Conservation (phyloP, 306 rosid species). For the Alnus glutinosa region DNA sequence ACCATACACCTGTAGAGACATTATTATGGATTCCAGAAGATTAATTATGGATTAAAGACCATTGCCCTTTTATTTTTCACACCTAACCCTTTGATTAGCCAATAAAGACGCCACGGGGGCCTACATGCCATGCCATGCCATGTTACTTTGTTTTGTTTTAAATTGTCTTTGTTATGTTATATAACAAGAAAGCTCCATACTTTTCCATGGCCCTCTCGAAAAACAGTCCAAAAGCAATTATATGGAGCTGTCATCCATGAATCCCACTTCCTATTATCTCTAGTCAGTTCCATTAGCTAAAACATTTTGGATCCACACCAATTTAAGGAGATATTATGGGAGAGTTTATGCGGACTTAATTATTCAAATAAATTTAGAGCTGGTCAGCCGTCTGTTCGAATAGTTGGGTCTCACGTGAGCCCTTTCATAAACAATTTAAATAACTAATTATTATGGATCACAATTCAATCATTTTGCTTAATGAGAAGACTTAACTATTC, state of each 20-base stretch:
- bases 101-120: conserved; percentile 16
- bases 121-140: conserved; percentile 27
- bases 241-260: conserved; percentile 45
- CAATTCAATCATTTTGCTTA: too few relatives aligned
- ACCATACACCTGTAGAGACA: conserved; percentile 11
- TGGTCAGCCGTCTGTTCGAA: too few relatives aligned
- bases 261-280: not conserved
- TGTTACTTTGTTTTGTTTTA: not conserved
- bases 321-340: too few relatives aligned
- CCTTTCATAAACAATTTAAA: too few relatives aligned
- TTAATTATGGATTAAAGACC: conserved; percentile 4
- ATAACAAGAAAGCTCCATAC: not conserved
- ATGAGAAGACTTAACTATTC: too few relatives aligned
- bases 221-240: conserved; percentile 22
- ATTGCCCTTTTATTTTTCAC: conserved; percentile 10
- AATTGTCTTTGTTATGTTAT: not conserved
- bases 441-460: too few relatives aligned
- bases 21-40: not conserved
- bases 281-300: not conserved
- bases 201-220: not conserved
- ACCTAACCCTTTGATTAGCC: conserved; percentile 10
- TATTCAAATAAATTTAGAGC: too few relatives aligned
- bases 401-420: too few relatives aligned
- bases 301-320: too few relatives aligned
- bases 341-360: too few relatives aligned